Evolutionary conservation across 2,329 filamentous ascomycete genomes (phyloP), one percentile per base, ranked within the genome.

Genomic region (Nemania sp.): DNA sequence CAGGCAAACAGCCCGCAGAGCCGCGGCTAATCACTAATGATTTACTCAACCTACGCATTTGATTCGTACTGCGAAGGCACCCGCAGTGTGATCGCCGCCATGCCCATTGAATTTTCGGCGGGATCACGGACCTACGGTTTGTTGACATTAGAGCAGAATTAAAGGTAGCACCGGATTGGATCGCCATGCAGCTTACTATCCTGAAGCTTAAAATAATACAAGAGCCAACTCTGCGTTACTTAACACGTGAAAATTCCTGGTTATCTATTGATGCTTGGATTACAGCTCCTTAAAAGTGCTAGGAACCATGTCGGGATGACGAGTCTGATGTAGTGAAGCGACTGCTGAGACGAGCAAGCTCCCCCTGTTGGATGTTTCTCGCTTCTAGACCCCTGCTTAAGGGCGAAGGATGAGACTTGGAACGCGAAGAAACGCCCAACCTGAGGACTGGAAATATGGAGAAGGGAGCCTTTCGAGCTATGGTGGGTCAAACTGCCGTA

Each of bases 401-500:
- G 71, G 69, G 68, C 67, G 54, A 60, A 72, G 68, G 49, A 70
- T 74, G 75, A 76, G 74, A 75, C 74, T 71, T 68, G 68, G 54
- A 67, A 67, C 65, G 66, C 62, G 67, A 74, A 63, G 68, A 63
- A 41, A 67, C 62, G 27, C n/a, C 62, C 62, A 67, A 51, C 45
- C 53, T 69, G 55, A 73, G 69, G 67, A 72, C 63, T 67, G 69
- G 66, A 72, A 73, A 74, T 72, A 66, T 74, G 72, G 75, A 72
- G 73, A 71, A 72, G 60, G 66, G 38, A 41, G 61, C 64, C 70
- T 47, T n/a, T n/a, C 20, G 29, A 57, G 66, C 47, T 64, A 41
- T 62, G 62, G 74, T 75, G 71, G 74, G 70, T 76, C 75, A 76
- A 74, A 76, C 75, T 66, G 41, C 56, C 54, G 52, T 58, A 59